Base-by-base conservation (phyloP, 495 filamentous ascomycete genomes). In the Elasticomyces elasticus region DNA sequence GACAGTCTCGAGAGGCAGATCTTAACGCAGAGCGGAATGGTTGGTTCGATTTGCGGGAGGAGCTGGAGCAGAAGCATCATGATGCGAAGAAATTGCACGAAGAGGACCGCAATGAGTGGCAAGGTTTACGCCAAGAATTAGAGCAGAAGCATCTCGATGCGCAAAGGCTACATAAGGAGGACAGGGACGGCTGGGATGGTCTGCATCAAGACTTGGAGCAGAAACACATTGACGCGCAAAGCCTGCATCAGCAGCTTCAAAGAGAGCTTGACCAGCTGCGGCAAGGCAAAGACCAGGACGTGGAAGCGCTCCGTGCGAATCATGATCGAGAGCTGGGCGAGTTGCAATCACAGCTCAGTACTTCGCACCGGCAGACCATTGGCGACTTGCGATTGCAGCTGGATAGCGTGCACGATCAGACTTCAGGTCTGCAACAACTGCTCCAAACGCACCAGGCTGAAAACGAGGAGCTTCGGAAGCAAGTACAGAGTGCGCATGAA, bases 141-240 rank as follows among this genome's bases (percentile, higher is more conserved):
- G n/a, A n/a, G n/a, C 75, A 69, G 44, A 88, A 86, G 65, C 73
- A 96, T n/a, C 71, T 75, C 7, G 78, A 90, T 61, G 86, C 87
- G 1, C 81, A 92, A 63, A 79, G 78, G 45, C 69, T 94, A 23
- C 42, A 59, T 44, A 64, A 65, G 20, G 64, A 62, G 24, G 68
- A 85, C 73, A 72, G 71, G 59, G 64, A 82, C 57, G 82, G 87
- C 61, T 95, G 84, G 85, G 76, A 84, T 17, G 79, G 85, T 47
- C 59, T 91, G 13, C 84, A 82, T 48, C 67, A 67, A 17, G 76
- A 80, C 37, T 74, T 98, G 38, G 91, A 97, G 67, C 75, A 69
- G 45, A 88, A 86, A 65, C 73, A 96, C n/a, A 71, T 75, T 7
- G 78, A 91, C 61, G 86, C 87, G 1, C 81, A 91, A 63, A 79